These are phyloP conservation scores for Trametes coccinea DNA, from an alignment of 768 basidiomycete genomes.

Conservation along the genomic window DNA sequence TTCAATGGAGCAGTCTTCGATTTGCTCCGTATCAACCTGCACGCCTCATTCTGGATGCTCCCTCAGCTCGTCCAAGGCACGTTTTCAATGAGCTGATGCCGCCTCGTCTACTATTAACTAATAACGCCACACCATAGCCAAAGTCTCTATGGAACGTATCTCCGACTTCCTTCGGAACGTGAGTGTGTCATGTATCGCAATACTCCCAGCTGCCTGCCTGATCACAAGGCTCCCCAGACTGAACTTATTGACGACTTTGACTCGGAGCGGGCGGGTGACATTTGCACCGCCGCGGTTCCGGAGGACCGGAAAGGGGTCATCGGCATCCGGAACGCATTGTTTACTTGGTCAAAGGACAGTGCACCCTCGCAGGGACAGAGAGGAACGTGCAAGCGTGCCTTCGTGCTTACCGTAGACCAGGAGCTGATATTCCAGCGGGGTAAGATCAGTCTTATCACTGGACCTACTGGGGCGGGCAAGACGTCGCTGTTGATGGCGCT, in stretches of 20 bases:
- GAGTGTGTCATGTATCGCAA: not conserved
- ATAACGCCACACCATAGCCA: slow-evolving; percentile 15
- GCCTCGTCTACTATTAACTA: too few relatives aligned
- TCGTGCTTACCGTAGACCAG: slow-evolving; percentile 48
- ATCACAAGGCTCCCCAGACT: slow-evolving; percentile 6
- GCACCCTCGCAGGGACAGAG: not conserved
- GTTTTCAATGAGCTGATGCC: not conserved
- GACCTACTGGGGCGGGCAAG: slow-evolving; percentile 60
- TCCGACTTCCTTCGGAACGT: slow-evolving; percentile 42
- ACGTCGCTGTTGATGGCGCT: slow-evolving; percentile 48
- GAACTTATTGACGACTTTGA: slow-evolving; percentile 24
- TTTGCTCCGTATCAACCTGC: slow-evolving; percentile 14
- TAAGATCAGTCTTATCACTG: slow-evolving; percentile 55
- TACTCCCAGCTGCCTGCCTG: not conserved
- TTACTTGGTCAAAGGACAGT: slow-evolving; percentile 19
- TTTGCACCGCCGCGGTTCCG: not conserved
- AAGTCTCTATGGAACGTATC: slow-evolving; percentile 43
- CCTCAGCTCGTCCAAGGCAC: slow-evolving; percentile 5
- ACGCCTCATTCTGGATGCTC: not conserved
- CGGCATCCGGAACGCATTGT: slow-evolving; percentile 22
- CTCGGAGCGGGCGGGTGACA: not conserved
- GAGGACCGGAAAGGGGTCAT: slow-evolving; percentile 8
- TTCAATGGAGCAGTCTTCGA: slow-evolving; percentile 9
- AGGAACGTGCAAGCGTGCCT: slow-evolving; percentile 36
- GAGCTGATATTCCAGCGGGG: slow-evolving; percentile 53